These are phyloP conservation scores for Salix koriyanagi DNA, from an alignment of 345 rosid genomes.

Conservation along the genomic window DNA sequence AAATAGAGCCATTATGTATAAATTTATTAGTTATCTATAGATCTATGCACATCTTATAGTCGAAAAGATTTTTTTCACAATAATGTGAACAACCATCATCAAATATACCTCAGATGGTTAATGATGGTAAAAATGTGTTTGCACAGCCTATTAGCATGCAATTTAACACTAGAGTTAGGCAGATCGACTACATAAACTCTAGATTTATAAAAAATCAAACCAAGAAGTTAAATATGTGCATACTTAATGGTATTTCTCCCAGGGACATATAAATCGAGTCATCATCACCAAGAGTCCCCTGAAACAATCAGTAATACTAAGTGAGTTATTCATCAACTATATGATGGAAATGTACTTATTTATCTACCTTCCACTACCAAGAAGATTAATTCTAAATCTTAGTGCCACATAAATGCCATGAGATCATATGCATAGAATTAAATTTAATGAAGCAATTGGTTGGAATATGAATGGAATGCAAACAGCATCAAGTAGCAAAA, in stretches of 20 bases:
- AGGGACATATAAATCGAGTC: constrained; percentile 95
- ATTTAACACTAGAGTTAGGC: constrained; percentile 10
- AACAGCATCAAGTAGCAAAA: background rate
- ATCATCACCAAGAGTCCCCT: constrained; percentile 75
- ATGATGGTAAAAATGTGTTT: constrained; percentile 3
- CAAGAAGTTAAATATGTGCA: constrained; percentile 31
- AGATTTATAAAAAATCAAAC: constrained; percentile 26
- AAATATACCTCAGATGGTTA: constrained; percentile 6
- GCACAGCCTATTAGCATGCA: constrained; percentile 1
- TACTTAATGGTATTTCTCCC: constrained; percentile 94
- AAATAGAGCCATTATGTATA: background rate
- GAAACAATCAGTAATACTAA: constrained; percentile 24
- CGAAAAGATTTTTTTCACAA: background rate
- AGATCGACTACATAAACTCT: constrained; percentile 19
- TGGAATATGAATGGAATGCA: background rate
- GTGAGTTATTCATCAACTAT: constrained; percentile 8
- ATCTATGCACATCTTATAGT: constrained; percentile 1
- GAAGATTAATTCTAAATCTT: background rate
- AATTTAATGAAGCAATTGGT: background rate
- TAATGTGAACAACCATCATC: background rate
- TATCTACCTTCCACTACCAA: background rate
- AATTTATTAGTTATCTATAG: background rate
- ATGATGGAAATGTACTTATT: constrained; percentile 3
- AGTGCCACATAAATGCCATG: background rate
- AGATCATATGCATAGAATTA: background rate